Conservation (phyloP, 169 alveolate genomes). For the Cryptosporidium andersoni region DNA sequence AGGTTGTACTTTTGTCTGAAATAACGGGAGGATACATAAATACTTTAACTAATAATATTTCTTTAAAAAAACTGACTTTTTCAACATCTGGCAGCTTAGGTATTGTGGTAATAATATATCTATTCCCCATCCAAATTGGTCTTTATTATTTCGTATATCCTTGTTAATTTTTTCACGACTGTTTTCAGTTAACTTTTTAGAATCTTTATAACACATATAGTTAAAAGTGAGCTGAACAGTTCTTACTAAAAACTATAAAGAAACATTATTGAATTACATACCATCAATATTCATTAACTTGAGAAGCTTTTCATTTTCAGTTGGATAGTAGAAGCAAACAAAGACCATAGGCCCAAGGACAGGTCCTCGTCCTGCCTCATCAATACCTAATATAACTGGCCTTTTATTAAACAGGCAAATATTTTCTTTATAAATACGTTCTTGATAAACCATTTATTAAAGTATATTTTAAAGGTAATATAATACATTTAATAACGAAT, state of each 20-base stretch:
- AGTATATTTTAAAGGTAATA: background rate
- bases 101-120: conserved; percentile 81
- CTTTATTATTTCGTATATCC: conserved; percentile 74
- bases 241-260: background rate
- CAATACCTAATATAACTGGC: conserved; percentile 90
- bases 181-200: conserved; percentile 86
- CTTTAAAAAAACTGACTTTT: conserved; percentile 73
- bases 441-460: background rate
- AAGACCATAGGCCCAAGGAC: conserved; percentile 98
- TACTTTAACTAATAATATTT: background rate
- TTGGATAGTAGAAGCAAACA: conserved; percentile 93
- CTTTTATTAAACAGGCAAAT: conserved; percentile 8
- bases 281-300: conserved; percentile 85
- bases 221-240: background rate
- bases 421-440: conserved; percentile 41
- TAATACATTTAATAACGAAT: background rate
- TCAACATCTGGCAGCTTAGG: conserved; percentile 86
- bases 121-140: conserved; percentile 82
- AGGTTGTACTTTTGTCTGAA: conserved; percentile 85
- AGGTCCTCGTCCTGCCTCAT: conserved; percentile 99
- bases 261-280: conserved; percentile 10
- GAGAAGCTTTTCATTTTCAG: conserved; percentile 76
- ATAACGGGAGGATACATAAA: background rate
- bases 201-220: conserved; percentile 74
- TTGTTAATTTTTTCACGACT: conserved; percentile 83